Evolutionary conservation across 805 yeast species (phyloP).

Genomic region (Jamesozyma hellenica): DNA sequence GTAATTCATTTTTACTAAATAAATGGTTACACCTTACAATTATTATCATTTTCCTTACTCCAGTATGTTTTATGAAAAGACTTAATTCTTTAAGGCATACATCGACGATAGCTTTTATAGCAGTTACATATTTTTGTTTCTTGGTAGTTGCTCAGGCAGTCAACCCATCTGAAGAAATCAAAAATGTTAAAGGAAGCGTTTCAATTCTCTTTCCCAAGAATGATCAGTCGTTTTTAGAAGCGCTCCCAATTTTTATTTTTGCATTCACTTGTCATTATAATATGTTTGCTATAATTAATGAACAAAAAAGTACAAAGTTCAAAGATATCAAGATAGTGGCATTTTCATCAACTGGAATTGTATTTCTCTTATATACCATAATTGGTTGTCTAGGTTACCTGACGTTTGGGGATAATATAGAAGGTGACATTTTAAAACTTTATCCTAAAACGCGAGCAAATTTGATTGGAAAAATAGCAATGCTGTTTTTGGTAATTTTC

Average conservation of each 20-base stretch:
- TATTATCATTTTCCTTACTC: slow-evolving; percentile 38
- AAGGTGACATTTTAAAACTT: slow-evolving; percentile 69
- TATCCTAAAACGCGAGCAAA: slow-evolving; percentile 55
- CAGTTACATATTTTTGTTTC: not conserved
- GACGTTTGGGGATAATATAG: slow-evolving; percentile 71
- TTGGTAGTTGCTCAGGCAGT: slow-evolving; percentile 29
- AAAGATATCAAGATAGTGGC: slow-evolving; percentile 40
- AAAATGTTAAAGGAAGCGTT: slow-evolving; percentile 38
- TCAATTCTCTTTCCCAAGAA: slow-evolving; percentile 38
- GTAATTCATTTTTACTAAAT: slow-evolving; percentile 29
- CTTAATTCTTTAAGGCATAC: slow-evolving; percentile 37
- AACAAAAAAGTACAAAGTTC: slow-evolving; percentile 47
- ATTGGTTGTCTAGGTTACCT: slow-evolving; percentile 78
- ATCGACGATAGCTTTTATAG: slow-evolving; percentile 28
- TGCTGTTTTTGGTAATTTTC: slow-evolving; percentile 65
- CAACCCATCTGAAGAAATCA: slow-evolving; percentile 14
- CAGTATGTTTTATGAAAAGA: slow-evolving; percentile 58
- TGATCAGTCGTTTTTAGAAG: slow-evolving; percentile 40
- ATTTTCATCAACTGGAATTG: slow-evolving; percentile 42
- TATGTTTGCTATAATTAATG: slow-evolving; percentile 81
- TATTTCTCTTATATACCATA: slow-evolving; percentile 49
- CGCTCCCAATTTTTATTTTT: slow-evolving; percentile 81
- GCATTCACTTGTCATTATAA: slow-evolving; percentile 94
- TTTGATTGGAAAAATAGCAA: slow-evolving; percentile 66
- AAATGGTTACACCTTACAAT: slow-evolving; percentile 52